Conservation (phyloP, 805 yeast species). For the Scheffersomyces stipitis region DNA sequence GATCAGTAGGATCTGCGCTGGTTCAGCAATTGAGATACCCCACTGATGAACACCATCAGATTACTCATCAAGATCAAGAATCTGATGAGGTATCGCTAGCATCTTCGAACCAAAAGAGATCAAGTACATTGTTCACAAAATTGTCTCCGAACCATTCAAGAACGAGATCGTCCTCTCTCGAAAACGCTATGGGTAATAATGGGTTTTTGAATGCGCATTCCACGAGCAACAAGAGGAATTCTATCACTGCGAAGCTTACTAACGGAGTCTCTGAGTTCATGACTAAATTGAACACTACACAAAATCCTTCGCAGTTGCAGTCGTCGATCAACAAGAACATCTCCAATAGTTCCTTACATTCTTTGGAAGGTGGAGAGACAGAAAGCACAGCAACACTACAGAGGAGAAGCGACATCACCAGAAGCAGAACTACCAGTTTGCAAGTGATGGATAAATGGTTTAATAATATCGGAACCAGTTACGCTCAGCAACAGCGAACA, state of each 20-base stretch:
- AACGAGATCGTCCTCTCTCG: slow-evolving; percentile 40
- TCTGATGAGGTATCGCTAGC: slow-evolving; percentile 4
- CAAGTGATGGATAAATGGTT: slow-evolving; percentile 47
- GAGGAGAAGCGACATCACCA: slow-evolving; percentile 23
- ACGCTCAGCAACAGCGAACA: slow-evolving; percentile 1
- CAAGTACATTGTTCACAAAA: slow-evolving; percentile 25
- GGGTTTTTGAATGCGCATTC: slow-evolving; percentile 9
- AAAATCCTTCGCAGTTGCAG: slow-evolving; percentile 3
- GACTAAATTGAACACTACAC: slow-evolving; percentile 35
- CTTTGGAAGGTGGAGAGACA: slow-evolving; percentile 24
- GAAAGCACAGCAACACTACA: slow-evolving; percentile 11
- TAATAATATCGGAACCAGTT: slow-evolving; percentile 24
- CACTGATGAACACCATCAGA: slow-evolving; percentile 8
- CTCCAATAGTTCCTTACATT: slow-evolving; percentile 34
- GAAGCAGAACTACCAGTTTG: slow-evolving; percentile 37
- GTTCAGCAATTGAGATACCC: slow-evolving; percentile 20
- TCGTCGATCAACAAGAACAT: slow-evolving; percentile 12
- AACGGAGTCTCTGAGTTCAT: slow-evolving; percentile 43
- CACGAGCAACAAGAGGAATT: slow-evolving; percentile 23
- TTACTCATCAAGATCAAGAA: neutral
- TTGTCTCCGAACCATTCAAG: slow-evolving; percentile 38
- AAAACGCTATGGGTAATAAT: slow-evolving; percentile 8
- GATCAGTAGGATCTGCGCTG: slow-evolving; percentile 31
- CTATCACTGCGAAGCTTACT: slow-evolving; percentile 39
- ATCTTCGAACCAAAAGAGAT: slow-evolving; percentile 9